Evolutionary conservation across 441 rosid species (phyloP), one percentile per base, ranked within the genome.

Genomic region (Eutrema salsugineum): DNA sequence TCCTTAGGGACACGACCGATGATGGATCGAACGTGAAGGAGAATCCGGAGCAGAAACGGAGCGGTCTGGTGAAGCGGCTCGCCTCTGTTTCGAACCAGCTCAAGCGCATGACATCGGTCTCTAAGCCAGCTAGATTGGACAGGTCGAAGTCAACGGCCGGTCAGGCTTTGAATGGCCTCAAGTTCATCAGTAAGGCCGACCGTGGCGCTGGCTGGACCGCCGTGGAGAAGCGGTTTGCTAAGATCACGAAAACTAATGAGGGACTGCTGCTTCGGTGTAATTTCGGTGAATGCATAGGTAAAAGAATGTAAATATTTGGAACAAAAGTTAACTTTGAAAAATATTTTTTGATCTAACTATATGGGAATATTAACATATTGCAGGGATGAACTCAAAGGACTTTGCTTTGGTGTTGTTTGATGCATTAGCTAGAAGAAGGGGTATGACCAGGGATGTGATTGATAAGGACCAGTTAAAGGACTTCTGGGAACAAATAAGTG

Each of bases 281-380:
- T 24, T 85, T 85, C 12, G 85, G 87, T 0, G 86, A 83, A 80
- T 85, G 87, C 78, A 85, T 85, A 50, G 84, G 89, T 83, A 72
- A 59, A 15, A 27, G 4, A 3, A 32, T n/a, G 32, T 44, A 54
- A 22, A 54, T 3, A 22, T 9, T 6, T 57, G 3, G 6, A 36
- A 3, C 10, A 42, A 22, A 51, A 22, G n/a, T n/a, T n/a, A n/a
- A n/a, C n/a, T n/a, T n/a, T n/a, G n/a, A 17, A 11, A 0, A 61
- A 22, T 35, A 27, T 22, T 10, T n/a, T n/a, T 35, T 15, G 22
- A 27, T 64, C 3, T 51, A 20, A 8, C n/a, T n/a, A n/a, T n/a
- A 0, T 53, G 27, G 33, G 46, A 28, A 53, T 24, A 48, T 30
- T 39, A 38, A 22, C 16, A 82, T 56, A 22, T 66, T 59, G 62